These are phyloP conservation scores for Nadsonia starkeyi-henricii DNA, from an alignment of 1,139 yeast species.

Conservation along the genomic window DNA sequence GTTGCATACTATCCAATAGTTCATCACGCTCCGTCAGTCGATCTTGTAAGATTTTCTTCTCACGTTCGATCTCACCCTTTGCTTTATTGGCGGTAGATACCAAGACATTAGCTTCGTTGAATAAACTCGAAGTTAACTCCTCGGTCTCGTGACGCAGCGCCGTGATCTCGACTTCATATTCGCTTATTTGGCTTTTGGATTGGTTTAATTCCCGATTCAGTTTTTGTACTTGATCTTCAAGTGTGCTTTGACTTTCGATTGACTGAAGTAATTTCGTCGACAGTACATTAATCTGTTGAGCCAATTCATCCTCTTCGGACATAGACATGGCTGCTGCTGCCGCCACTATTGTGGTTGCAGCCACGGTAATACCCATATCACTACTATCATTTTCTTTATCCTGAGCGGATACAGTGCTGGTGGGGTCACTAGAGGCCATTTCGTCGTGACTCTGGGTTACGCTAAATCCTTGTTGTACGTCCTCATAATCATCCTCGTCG, in stretches of 20 bases:
- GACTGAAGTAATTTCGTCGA: slow-evolving; percentile 25
- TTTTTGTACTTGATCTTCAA: slow-evolving; percentile 22
- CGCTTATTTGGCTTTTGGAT: slow-evolving; percentile 15
- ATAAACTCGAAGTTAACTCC: slow-evolving; percentile 51
- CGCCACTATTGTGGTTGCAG: no score
- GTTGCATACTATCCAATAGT: slow-evolving; percentile 50
- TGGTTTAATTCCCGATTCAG: slow-evolving; percentile 18
- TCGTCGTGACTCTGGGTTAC: no score
- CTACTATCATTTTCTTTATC: no score
- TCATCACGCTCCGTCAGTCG: slow-evolving; percentile 62
- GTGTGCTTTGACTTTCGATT: slow-evolving; percentile 23
- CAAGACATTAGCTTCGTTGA: slow-evolving; percentile 60
- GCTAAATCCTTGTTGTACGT: no score
- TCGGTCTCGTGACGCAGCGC: slow-evolving; percentile 31
- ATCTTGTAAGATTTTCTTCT: slow-evolving; percentile 43
- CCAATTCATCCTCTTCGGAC: slow-evolving; percentile 6
- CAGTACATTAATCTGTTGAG: slow-evolving; percentile 22
- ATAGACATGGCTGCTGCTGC: no score
- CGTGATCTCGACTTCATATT: slow-evolving; percentile 15
- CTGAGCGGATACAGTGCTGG: no score
- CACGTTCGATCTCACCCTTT: slow-evolving; percentile 23
- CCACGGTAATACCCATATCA: no score
- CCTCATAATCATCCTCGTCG: no score
- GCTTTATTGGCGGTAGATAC: slow-evolving; percentile 48
- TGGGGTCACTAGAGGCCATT: no score